Evolutionary conservation across 2,329 filamentous ascomycete genomes (phyloP).

Genomic region (Blumeria graminis): DNA sequence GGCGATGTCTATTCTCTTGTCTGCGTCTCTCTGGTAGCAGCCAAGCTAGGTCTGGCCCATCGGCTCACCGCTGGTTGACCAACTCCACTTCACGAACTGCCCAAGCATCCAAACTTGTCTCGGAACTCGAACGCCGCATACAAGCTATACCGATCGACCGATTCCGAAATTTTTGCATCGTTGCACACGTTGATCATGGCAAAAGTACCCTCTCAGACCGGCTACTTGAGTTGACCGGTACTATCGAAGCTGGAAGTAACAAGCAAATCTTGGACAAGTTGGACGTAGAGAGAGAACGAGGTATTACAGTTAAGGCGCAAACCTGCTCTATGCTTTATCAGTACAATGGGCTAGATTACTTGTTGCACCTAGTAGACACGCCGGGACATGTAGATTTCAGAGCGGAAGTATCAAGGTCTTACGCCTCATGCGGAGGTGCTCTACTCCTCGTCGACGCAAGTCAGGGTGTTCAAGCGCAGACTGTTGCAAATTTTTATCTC

Average conservation of each 20-base stretch:
- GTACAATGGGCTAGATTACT: constrained; percentile 62
- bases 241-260: constrained; percentile 63
- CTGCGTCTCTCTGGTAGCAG: constrained; percentile 15
- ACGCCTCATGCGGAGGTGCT: constrained; percentile 86
- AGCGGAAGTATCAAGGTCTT: constrained; percentile 84
- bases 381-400: constrained; percentile 95
- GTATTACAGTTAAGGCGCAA: constrained; percentile 96
- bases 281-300: constrained; percentile 84
- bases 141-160: constrained; percentile 53
- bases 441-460: constrained; percentile 84
- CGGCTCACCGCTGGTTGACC: constrained; percentile 12
- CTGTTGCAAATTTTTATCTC: constrained; percentile 94
- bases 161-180: constrained; percentile 92
- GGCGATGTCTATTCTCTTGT: constrained; percentile 15
- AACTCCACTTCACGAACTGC: constrained; percentile 11
- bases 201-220: constrained; percentile 91
- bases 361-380: constrained; percentile 87
- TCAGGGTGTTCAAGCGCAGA: constrained; percentile 92
- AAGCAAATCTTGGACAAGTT: constrained; percentile 95
- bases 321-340: constrained; percentile 96
- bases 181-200: constrained; percentile 95
- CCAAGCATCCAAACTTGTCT: constrained; percentile 13
- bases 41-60: constrained; percentile 6
- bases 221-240: constrained; percentile 79
- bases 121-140: constrained; percentile 33